These are phyloP conservation scores for Psilocybe mexicana DNA, from an alignment of 1,284 basidiomycete species.

Conservation along the genomic window DNA sequence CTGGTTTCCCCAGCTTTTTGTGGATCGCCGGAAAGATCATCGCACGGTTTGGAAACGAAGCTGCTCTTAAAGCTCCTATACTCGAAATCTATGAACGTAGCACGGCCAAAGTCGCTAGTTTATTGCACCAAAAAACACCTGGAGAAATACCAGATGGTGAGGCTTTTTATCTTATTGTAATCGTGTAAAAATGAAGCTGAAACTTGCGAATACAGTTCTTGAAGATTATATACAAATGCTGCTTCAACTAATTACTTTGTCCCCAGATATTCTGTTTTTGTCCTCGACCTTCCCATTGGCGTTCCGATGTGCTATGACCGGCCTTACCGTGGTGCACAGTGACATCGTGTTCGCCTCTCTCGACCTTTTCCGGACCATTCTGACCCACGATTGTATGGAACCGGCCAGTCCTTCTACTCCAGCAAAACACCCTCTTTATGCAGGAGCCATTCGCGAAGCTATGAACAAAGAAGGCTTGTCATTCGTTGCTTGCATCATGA, in stretches of 20 bases:
- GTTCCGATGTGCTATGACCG: slow-evolving; percentile 74
- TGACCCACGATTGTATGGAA: slow-evolving; percentile 71
- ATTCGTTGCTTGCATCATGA: slow-evolving; percentile 71
- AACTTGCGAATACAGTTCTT: slow-evolving; percentile 59
- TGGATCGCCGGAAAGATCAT: slow-evolving; percentile 94
- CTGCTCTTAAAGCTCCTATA: slow-evolving; percentile 55
- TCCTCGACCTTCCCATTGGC: slow-evolving; percentile 75
- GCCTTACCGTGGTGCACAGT: slow-evolving; percentile 77
- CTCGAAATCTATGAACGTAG: slow-evolving; percentile 72
- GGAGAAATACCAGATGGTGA: slow-evolving; percentile 79
- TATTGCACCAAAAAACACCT: slow-evolving; percentile 69
- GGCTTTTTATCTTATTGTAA: slow-evolving; percentile 10
- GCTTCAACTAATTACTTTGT: slow-evolving; percentile 64
- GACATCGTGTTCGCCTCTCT: slow-evolving; percentile 82
- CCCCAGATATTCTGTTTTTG: slow-evolving; percentile 78
- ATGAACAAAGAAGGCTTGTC: slow-evolving; percentile 77
- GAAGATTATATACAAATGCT: slow-evolving; percentile 94
- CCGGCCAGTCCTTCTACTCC: slow-evolving; percentile 41
- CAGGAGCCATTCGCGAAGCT: slow-evolving; percentile 64
- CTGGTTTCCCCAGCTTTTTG: slow-evolving; percentile 86
- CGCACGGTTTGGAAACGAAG: slow-evolving; percentile 67
- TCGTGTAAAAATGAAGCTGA: slow-evolving; percentile 7
- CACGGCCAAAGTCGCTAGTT: slow-evolving; percentile 66
- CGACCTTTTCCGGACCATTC: slow-evolving; percentile 75
- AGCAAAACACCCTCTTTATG: slow-evolving; percentile 67